Evolutionary conservation across 352 stramenopile genomes (phyloP), one percentile per base, ranked within the genome.

Genomic region (Phytophthora hibernalis): DNA sequence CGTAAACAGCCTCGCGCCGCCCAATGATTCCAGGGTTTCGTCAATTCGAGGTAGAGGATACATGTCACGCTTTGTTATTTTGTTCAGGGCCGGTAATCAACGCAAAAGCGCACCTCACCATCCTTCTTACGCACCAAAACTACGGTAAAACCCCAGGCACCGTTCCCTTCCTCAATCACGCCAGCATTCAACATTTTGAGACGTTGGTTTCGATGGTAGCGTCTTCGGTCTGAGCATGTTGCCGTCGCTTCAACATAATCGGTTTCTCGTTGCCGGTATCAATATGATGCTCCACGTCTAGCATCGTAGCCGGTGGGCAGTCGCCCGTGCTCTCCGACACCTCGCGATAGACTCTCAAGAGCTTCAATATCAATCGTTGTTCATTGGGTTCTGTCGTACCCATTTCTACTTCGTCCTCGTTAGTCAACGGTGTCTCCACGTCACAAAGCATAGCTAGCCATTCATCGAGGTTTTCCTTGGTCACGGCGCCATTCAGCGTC

Each of bases 201-300:
- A 69, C 31, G 12, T 72, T 20, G 1, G 52, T 43, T 0, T 40
- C 53, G 3, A 68, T 62, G 12, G 65, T 22, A 16, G 37, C 21
- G 42, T 69, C 51, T 35, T 73, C 53, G 3, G 5, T 13, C 5
- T 55, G 45, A 4, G 44, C 33, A 3, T 72, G 60, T 2, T 58
- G 11, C 5, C 31, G 50, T 10, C 30, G 3, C 7, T 61, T 62
- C n/a, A 55, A 33, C 18, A 56, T 22, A 5, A 77, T 67, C 5
- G 63, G 63, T 20, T 47, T 42, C 0, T 52, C 38, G 1, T 37
- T 28, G 1, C 59, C 49, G 0, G 69, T 77, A 13, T 64, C 35
- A 24, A 77, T 77, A 45, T 70, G 54, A 28, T 68, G 67, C 16
- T 51, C 18, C 4, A 68, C 53, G 12, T 57, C 53, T 0, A 62